Conservation (phyloP, 2,329 filamentous ascomycete genomes). For the Colletotrichum cuscutae region DNA sequence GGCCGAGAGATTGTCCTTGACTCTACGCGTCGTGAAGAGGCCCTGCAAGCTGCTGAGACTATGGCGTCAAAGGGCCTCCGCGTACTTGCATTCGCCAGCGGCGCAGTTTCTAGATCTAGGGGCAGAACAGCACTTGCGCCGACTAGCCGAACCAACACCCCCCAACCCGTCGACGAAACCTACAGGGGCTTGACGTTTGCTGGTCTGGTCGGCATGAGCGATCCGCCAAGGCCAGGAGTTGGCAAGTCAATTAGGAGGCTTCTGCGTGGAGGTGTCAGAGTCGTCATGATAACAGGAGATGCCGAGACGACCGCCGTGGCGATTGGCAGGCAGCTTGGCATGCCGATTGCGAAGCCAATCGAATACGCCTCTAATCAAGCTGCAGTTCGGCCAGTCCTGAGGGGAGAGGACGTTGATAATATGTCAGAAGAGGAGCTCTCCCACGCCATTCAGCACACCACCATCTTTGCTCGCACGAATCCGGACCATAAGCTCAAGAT, state of each 20-base stretch:
- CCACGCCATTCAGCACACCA: constrained; percentile 86
- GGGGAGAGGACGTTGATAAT: constrained; percentile 90
- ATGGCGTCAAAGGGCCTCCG: constrained; percentile 92
- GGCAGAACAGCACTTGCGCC: constrained; percentile 48
- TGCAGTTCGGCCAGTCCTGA: constrained; percentile 77
- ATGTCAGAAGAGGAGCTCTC: constrained; percentile 90
- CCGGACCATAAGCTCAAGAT: constrained; percentile 99
- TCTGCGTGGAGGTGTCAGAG: constrained; percentile 93
- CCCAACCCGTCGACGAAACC: constrained; percentile 65
- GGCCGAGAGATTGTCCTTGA: constrained; percentile 90
- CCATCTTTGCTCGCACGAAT: constrained; percentile 95
- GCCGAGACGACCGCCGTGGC: constrained; percentile 94
- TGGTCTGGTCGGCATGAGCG: constrained; percentile 95
- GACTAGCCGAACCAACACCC: constrained; percentile 62
- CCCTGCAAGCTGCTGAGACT: constrained; percentile 79
- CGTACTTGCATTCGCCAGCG: constrained; percentile 94
- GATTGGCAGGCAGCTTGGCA: constrained; percentile 94
- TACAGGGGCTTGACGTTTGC: constrained; percentile 90
- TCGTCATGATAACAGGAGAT: constrained; percentile 99
- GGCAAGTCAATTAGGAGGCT: constrained; percentile 88
- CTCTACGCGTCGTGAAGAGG: constrained; percentile 77
- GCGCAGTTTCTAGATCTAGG: constrained; percentile 66
- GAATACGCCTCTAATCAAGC: constrained; percentile 65
- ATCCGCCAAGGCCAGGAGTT: constrained; percentile 91
- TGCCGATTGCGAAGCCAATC: constrained; percentile 75